phyloP scores from a whole-genome alignment of 495 filamentous ascomycete species.

The Aspergillus avenaceus region DNA sequence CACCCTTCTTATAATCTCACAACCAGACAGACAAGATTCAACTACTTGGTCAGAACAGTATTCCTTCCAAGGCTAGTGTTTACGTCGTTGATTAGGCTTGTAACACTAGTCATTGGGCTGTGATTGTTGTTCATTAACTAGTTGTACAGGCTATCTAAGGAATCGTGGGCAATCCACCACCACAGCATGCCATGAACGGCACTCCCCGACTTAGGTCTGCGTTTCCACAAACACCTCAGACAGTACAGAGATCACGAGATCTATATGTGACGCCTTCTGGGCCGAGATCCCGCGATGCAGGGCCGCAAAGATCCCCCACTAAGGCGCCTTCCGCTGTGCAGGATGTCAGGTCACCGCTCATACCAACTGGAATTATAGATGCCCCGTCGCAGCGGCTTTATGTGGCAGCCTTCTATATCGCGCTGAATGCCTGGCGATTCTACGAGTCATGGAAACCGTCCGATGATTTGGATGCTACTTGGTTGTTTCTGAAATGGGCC shows the following conservation, averaged over 20 bases:
- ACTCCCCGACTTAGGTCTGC: slow-evolving; percentile 71
- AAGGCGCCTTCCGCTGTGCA: slow-evolving; percentile 17
- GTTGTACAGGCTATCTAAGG: slow-evolving; percentile 4
- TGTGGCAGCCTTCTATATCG: slow-evolving; percentile 68
- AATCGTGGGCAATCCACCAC: slow-evolving; percentile 17
- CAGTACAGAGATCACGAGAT: slow-evolving; percentile 28
- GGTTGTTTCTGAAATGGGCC: slow-evolving; percentile 91
- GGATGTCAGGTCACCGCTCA: slow-evolving; percentile 53
- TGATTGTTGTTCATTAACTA: neutral
- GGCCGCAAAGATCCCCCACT: slow-evolving; percentile 22
- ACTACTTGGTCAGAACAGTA: too few relatives aligned
- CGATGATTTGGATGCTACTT: slow-evolving; percentile 74
- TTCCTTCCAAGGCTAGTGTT: too few relatives aligned
- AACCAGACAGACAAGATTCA: too few relatives aligned
- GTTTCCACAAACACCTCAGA: slow-evolving; percentile 61
- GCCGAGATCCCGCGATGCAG: slow-evolving; percentile 23
- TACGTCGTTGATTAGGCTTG: too few relatives aligned
- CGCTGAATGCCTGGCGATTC: slow-evolving; percentile 70
- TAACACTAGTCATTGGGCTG: too few relatives aligned
- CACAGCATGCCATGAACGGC: slow-evolving; percentile 65
- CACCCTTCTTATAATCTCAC: too few relatives aligned
- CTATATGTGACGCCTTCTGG: slow-evolving; percentile 29
- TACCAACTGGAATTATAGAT: slow-evolving; percentile 73
- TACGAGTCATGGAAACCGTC: slow-evolving; percentile 79
- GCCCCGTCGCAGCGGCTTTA: slow-evolving; percentile 86